phyloP scores from a whole-genome alignment of 306 rosid species.

The Urtica urens region DNA sequence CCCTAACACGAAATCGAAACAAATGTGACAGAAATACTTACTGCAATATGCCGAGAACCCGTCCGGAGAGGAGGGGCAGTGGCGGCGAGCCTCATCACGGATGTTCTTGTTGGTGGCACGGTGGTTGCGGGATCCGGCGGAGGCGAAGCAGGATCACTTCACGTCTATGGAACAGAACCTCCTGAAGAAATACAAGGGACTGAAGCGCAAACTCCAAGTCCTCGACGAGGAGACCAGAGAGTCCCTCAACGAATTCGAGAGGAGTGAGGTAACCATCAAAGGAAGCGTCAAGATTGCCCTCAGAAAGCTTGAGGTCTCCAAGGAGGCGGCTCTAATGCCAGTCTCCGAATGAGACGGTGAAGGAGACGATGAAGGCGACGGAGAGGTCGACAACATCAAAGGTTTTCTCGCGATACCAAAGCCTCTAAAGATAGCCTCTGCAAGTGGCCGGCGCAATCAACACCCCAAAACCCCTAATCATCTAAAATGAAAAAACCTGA shows the following conservation, averaged over 20 bases:
- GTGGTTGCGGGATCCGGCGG: no score
- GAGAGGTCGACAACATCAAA: conserved; percentile 72
- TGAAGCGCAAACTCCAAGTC: conserved; percentile 43
- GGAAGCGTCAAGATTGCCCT: conserved; percentile 65
- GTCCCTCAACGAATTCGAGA: conserved; percentile 56
- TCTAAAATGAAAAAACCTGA: no score
- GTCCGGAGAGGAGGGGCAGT: no score
- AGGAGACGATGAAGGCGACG: no score
- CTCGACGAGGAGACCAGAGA: conserved; percentile 53
- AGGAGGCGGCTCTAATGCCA: conserved; percentile 39
- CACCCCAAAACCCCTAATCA: no score
- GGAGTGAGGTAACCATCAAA: conserved; percentile 63
- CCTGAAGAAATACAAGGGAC: conserved; percentile 57
- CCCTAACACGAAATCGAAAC: no score
- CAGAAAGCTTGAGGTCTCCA: conserved; percentile 43
- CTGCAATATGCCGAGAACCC: no score
- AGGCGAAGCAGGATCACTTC: conserved; percentile 94
- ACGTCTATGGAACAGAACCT: conserved; percentile 58
- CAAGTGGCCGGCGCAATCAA: no score
- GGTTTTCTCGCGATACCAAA: conserved; percentile 50
- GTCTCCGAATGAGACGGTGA: conserved; percentile 24
- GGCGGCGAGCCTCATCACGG: no score
- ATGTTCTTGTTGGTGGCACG: no score
- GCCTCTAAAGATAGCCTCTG: conserved; percentile 55
- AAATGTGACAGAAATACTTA: no score